Conservation (phyloP, 352 stramenopile genomes). For the Thalassiosira livingstoniorum region DNA sequence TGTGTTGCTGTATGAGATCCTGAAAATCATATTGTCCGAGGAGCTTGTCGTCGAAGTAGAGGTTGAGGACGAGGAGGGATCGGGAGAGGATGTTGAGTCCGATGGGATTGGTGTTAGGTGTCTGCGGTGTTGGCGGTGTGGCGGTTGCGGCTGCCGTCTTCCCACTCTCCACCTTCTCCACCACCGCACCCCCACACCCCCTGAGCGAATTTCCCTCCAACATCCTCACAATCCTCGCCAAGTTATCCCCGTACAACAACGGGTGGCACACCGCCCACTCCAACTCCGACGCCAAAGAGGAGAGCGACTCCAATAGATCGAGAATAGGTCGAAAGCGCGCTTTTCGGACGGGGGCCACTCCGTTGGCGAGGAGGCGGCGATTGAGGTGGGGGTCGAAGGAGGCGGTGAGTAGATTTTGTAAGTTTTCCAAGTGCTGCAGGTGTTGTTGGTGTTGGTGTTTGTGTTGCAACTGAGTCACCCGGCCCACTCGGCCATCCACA, state of each 20-base stretch:
- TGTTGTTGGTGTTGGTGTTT: not conserved
- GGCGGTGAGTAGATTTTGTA: conserved; percentile 30
- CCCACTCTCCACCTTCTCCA: no score
- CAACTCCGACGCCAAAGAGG: conserved; percentile 61
- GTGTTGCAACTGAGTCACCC: not conserved
- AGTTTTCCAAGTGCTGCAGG: not conserved
- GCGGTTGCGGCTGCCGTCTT: no score
- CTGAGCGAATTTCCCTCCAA: conserved; percentile 53
- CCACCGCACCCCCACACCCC: conserved; percentile 28
- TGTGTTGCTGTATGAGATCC: conserved; percentile 59
- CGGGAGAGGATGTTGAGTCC: conserved; percentile 71
- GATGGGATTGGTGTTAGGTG: no score
- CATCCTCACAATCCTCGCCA: conserved; percentile 67
- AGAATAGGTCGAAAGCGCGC: conserved; percentile 50
- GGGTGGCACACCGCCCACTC: conserved; percentile 71
- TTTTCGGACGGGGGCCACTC: conserved; percentile 73
- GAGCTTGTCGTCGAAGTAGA: conserved; percentile 84
- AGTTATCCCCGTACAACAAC: conserved; percentile 60
- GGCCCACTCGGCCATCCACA: conserved; percentile 22
- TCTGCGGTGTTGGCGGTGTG: conserved; percentile 25
- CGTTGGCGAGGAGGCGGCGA: conserved; percentile 72
- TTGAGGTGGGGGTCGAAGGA: conserved; percentile 81
- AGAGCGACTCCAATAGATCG: conserved; percentile 56
- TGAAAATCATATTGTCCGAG: conserved; percentile 74
- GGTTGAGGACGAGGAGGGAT: conserved; percentile 78